These are phyloP conservation scores for Starmerella vitae DNA, from an alignment of 805 yeast genomes.

Conservation along the genomic window DNA sequence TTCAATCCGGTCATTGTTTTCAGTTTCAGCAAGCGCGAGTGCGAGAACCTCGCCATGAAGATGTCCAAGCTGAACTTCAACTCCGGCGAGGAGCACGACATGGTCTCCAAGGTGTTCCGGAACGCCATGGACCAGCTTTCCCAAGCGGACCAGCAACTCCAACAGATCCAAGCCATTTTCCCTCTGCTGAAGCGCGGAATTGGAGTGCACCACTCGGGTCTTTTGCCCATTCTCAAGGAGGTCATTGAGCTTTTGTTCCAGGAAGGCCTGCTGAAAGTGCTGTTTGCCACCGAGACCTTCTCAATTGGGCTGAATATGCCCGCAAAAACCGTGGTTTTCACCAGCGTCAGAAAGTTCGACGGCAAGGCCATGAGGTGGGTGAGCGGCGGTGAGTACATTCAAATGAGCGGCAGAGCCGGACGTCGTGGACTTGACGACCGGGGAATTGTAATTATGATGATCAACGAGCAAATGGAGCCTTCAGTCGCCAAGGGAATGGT, in stretches of 20 bases:
- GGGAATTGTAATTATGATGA: constrained; percentile 98
- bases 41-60: constrained; percentile 85
- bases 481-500: constrained; percentile 99
- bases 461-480: constrained; percentile 98
- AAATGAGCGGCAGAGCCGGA: constrained; percentile 99
- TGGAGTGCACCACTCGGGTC: constrained; percentile 96
- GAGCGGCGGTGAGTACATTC: constrained; percentile 98
- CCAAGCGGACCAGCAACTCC: constrained; percentile 79
- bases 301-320: constrained; percentile 99
- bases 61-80: constrained; percentile 94
- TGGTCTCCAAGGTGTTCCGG: constrained; percentile 74
- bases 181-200: constrained; percentile 89
- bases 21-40: constrained; percentile 94
- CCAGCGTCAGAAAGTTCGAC: constrained; percentile 96
- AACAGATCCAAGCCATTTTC: constrained; percentile 83
- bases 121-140: constrained; percentile 83
- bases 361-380: constrained; percentile 98
- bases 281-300: constrained; percentile 96
- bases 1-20: constrained; percentile 97
- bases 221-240: constrained; percentile 83
- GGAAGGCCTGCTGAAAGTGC: constrained; percentile 85
- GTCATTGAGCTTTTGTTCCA: constrained; percentile 93
- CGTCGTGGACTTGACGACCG: constrained; percentile 99
- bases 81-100: constrained; percentile 83
- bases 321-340: constrained; percentile 95